Evolutionary conservation across 805 yeast species (phyloP).

Genomic region (Maudiozyma serrabonitensis): DNA sequence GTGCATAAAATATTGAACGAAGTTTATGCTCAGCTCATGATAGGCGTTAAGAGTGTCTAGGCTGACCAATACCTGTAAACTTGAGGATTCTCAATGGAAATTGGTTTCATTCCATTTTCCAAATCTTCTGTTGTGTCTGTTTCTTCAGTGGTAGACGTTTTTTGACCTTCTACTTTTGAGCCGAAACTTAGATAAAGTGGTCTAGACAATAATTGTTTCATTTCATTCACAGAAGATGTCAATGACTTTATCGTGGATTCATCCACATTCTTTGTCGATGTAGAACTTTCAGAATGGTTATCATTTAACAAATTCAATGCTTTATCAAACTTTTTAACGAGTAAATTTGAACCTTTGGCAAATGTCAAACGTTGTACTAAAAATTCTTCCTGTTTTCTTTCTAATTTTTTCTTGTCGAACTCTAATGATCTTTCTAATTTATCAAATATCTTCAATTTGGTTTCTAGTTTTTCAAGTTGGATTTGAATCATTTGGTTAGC

Average conservation of each 20-base stretch:
- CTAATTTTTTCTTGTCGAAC: slow-evolving; percentile 48
- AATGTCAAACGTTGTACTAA: slow-evolving; percentile 59
- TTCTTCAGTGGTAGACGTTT: neutral
- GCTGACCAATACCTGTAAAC: slow-evolving; percentile 61
- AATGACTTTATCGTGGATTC: slow-evolving; percentile 10
- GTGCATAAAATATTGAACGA: neutral
- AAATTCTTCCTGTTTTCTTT: slow-evolving; percentile 56
- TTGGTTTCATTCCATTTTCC: slow-evolving; percentile 39
- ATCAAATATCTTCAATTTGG: slow-evolving; percentile 50
- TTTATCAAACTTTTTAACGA: slow-evolving; percentile 33
- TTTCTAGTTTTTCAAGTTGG: slow-evolving; percentile 52
- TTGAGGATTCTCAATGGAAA: slow-evolving; percentile 53
- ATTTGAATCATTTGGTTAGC: slow-evolving; percentile 49
- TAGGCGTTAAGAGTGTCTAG: slow-evolving; percentile 10
- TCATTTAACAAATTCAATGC: slow-evolving; percentile 7
- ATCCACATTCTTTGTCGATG: slow-evolving; percentile 6
- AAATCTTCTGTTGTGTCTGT: slow-evolving; percentile 4
- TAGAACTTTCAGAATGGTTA: slow-evolving; percentile 11
- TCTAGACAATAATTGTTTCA: slow-evolving; percentile 19
- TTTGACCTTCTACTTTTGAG: slow-evolving; percentile 1
- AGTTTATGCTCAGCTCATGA: neutral
- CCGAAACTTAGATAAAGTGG: slow-evolving; percentile 28
- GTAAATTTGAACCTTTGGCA: slow-evolving; percentile 44
- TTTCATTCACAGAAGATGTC: slow-evolving; percentile 13
- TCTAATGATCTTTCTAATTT: slow-evolving; percentile 59